Evolutionary conservation across 176 grass and related monocot genomes (phyloP).

Genomic region (Neostapfia colusana): DNA sequence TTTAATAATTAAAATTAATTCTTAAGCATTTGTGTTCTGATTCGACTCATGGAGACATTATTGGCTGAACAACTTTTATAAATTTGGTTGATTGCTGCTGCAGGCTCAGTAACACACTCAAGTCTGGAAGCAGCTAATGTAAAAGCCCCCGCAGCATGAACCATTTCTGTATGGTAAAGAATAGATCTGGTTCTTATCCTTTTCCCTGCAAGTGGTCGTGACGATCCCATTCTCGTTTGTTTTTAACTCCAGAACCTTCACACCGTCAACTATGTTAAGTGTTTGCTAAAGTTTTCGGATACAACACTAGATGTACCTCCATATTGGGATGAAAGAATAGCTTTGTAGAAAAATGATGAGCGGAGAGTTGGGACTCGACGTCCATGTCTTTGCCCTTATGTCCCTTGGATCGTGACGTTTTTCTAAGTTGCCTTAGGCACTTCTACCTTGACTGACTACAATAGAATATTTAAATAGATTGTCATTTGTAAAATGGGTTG

Average conservation of each 20-base stretch:
- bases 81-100: slow-evolving; percentile 29
- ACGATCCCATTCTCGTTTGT: slow-evolving; percentile 39
- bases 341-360: slow-evolving; percentile 48
- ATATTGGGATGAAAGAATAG: slow-evolving; percentile 48
- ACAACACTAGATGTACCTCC: slow-evolving; percentile 47
- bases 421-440: background rate
- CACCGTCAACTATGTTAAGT: slow-evolving; percentile 53
- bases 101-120: slow-evolving; percentile 96
- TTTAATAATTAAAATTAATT: background rate
- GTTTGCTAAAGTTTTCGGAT: slow-evolving; percentile 41
- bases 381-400: slow-evolving; percentile 23
- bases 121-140: slow-evolving; percentile 78
- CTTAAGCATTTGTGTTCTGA: no score
- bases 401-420: slow-evolving; percentile 22
- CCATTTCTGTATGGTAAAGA: slow-evolving; percentile 39
- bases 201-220: background rate
- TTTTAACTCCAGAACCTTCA: slow-evolving; percentile 46
- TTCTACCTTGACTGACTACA: no score
- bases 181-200: slow-evolving; percentile 23
- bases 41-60: no score
- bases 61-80: no score
- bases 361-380: slow-evolving; percentile 31
- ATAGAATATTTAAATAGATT: no score
- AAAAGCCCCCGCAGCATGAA: slow-evolving; percentile 19
- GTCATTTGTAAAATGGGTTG: no score